These are phyloP conservation scores for Coelastrella sp. DNA, from an alignment of 139 green algal genomes.

Conservation along the genomic window DNA sequence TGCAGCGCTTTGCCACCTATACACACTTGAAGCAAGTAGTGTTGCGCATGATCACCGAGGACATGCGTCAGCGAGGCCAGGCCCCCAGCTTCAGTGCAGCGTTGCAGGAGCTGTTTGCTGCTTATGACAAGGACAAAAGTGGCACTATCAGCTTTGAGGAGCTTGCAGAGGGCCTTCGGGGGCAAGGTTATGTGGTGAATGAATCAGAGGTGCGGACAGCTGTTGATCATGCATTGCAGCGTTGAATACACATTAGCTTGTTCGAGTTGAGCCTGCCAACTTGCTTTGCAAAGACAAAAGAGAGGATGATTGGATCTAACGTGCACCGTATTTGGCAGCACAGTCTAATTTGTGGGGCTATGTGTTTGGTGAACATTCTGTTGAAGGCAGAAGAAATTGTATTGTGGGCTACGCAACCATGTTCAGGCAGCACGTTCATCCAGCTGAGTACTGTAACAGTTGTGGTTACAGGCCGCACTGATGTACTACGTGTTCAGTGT, in stretches of 20 bases:
- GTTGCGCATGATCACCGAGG: slow-evolving; percentile 88
- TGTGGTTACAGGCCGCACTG: no score
- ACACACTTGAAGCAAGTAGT: slow-evolving; percentile 93
- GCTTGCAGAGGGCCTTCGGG: slow-evolving; percentile 75
- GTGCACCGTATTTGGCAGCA: no score
- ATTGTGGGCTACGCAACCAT: no score
- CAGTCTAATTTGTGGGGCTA: no score
- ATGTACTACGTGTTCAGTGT: no score
- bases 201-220: slow-evolving; percentile 69
- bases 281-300: no score
- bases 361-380: no score
- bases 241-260: slow-evolving; percentile 52
- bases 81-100: slow-evolving; percentile 17
- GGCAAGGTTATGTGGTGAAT: slow-evolving; percentile 76
- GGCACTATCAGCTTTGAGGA: slow-evolving; percentile 85
- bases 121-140: slow-evolving; percentile 80
- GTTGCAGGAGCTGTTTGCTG: slow-evolving; percentile 64
- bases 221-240: slow-evolving; percentile 64
- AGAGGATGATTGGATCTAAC: slow-evolving; percentile 74
- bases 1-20: slow-evolving; percentile 95
- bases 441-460: no score
- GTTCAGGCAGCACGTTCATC: no score
- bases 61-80: slow-evolving; percentile 59
- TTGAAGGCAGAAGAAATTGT: no score
- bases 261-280: no score